Conservation (phyloP, 2,329 filamentous ascomycete genomes). For the Fusarium sp. region DNA sequence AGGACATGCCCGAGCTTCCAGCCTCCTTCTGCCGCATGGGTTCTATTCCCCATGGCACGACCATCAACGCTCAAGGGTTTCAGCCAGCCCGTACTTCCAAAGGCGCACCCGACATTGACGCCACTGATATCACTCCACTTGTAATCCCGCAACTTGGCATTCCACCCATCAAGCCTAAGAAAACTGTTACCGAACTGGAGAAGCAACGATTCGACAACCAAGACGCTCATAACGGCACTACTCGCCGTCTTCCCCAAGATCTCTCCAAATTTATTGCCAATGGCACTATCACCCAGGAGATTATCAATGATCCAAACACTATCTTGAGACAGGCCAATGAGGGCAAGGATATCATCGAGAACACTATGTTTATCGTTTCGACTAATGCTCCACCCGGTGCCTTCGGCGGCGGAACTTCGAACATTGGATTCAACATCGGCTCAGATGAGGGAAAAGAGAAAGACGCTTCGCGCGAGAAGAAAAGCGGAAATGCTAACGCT, state of each 20-base stretch:
- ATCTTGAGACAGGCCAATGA: not conserved
- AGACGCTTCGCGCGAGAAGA: not conserved
- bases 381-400: not conserved
- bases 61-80: not conserved
- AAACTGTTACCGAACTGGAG: not conserved
- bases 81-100: not conserved
- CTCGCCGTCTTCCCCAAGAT: not conserved
- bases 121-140: not conserved
- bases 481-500: not conserved
- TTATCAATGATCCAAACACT: not conserved
- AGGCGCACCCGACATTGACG: not conserved
- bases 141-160: not conserved
- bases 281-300: not conserved
- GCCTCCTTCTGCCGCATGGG: not conserved
- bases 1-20: not conserved
- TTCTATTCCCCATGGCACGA: not conserved
- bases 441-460: not conserved
- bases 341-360: not conserved
- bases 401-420: not conserved
- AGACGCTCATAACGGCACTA: not conserved
- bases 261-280: fast-evolving
- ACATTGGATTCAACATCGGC: not conserved
- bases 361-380: not conserved
- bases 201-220: not conserved
- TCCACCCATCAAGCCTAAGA: not conserved